These are phyloP conservation scores for Alternaria gaisen DNA, from an alignment of 2,329 filamentous ascomycete genomes.

Conservation along the genomic window DNA sequence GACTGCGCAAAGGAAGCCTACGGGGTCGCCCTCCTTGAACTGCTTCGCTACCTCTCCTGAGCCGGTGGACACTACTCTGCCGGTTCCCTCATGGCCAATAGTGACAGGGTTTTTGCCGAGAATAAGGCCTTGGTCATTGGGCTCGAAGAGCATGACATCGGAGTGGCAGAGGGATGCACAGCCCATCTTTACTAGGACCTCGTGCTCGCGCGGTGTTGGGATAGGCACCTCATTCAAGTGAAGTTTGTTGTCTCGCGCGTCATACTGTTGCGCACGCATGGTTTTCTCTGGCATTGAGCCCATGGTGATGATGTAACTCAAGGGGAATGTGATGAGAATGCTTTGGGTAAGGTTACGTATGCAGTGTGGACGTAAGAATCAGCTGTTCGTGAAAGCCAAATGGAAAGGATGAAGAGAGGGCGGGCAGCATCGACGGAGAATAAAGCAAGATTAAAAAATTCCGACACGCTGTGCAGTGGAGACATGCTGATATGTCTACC, in stretches of 20 bases:
- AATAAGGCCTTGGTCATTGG: constrained; percentile 46
- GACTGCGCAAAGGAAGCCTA: constrained; percentile 45
- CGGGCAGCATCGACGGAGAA: neutral
- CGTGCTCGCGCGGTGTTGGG: constrained; percentile 53
- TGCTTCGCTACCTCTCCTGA: constrained; percentile 34
- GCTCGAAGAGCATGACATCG: constrained; percentile 51
- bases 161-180: constrained; percentile 54
- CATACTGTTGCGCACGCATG: constrained; percentile 45
- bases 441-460: neutral
- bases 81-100: constrained; percentile 47
- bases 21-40: constrained; percentile 44
- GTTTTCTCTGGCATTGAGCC: constrained; percentile 28
- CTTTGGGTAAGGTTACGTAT: neutral
- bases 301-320: constrained; percentile 15
- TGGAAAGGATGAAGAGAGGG: neutral
- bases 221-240: constrained; percentile 57
- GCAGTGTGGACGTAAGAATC: neutral
- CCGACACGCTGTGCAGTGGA: constrained; percentile 5
- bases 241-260: constrained; percentile 47
- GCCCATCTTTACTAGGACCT: constrained; percentile 53
- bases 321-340: neutral
- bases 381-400: neutral
- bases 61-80: constrained; percentile 36
- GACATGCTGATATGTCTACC: constrained; percentile 8
- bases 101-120: constrained; percentile 44